Conservation (phyloP, 2,329 filamentous ascomycete genomes). For the Diaporthe australafricana region DNA sequence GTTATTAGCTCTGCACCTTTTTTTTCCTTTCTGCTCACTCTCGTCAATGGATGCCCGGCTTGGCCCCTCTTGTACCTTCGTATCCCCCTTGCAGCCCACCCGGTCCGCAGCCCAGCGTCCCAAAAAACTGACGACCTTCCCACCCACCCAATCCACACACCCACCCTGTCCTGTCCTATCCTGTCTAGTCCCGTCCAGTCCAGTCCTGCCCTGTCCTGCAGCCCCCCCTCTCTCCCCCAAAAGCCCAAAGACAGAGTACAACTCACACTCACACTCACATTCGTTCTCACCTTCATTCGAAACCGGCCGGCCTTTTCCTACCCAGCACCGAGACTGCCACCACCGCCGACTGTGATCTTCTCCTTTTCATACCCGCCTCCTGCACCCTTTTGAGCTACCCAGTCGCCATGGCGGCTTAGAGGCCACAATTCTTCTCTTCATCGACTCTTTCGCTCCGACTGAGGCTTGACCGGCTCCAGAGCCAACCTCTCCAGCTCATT, state of each 20-base stretch:
- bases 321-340: slow-evolving; percentile 18
- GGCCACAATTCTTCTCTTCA: not conserved
- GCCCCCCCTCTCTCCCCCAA: slow-evolving; percentile 14
- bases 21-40: slow-evolving; percentile 1
- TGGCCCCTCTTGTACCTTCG: slow-evolving; percentile 17
- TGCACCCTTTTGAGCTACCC: slow-evolving; percentile 15
- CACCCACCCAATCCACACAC: slow-evolving; percentile 23
- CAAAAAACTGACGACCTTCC: slow-evolving; percentile 28
- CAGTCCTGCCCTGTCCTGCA: slow-evolving; percentile 24
- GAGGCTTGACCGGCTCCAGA: slow-evolving; percentile 30
- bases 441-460: slow-evolving; percentile 14
- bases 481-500: slow-evolving; percentile 32
- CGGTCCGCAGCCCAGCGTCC: slow-evolving; percentile 24
- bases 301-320: slow-evolving; percentile 16
- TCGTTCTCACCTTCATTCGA: slow-evolving; percentile 12
- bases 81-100: slow-evolving; percentile 27
- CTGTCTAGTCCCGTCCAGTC: slow-evolving; percentile 16
- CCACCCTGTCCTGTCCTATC: slow-evolving; percentile 6
- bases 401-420: slow-evolving; percentile 32
- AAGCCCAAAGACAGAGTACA: slow-evolving; percentile 6
- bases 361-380: slow-evolving; percentile 4
- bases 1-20: slow-evolving; percentile 15
- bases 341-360: slow-evolving; percentile 13
- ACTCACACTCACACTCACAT: slow-evolving; percentile 2
- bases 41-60: slow-evolving; percentile 23